A percentile compares a stretch with the other conserved stretches of the same genome.
Evolutionary conservation across 768 basidiomycete species (phyloP).

Genomic region (Auriculariales sp.): DNA sequence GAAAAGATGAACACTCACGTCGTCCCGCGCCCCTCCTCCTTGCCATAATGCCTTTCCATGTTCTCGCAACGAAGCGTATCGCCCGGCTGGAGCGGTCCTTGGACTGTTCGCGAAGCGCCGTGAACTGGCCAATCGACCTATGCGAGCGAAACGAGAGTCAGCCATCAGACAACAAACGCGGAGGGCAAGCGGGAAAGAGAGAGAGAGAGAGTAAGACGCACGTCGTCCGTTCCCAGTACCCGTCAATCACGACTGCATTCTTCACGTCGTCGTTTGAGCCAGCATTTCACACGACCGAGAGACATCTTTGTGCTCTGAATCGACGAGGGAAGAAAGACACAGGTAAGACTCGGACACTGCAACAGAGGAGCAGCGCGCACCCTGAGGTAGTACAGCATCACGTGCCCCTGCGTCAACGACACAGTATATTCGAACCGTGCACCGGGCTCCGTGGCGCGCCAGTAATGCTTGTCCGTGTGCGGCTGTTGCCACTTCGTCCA

Average conservation of each 20-base stretch:
- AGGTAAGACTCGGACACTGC: too few relatives aligned
- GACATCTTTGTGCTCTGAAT: slow-evolving; percentile 1
- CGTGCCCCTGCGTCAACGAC: neutral
- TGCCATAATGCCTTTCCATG: neutral
- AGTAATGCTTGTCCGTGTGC: neutral
- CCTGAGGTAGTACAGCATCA: slow-evolving; percentile 2
- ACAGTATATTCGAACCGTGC: neutral
- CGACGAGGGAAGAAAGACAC: too few relatives aligned
- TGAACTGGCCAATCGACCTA: neutral
- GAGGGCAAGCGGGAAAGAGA: too few relatives aligned
- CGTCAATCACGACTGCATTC: neutral
- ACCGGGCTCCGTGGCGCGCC: neutral
- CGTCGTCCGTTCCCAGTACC: neutral
- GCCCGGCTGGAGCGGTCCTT: neutral
- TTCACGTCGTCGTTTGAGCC: neutral
- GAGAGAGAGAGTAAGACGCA: neutral
- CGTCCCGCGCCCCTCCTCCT: neutral
- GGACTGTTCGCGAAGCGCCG: neutral
- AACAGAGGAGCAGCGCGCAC: too few relatives aligned
- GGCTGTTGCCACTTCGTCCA: neutral
- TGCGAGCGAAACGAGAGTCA: neutral
- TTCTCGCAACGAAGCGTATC: neutral
- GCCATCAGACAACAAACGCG: too few relatives aligned
- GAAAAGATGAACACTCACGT: neutral
- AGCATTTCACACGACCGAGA: neutral